Evolutionary conservation across 1,284 basidiomycete genomes (phyloP).

Genomic region (Trichosporon coremiiforme): DNA sequence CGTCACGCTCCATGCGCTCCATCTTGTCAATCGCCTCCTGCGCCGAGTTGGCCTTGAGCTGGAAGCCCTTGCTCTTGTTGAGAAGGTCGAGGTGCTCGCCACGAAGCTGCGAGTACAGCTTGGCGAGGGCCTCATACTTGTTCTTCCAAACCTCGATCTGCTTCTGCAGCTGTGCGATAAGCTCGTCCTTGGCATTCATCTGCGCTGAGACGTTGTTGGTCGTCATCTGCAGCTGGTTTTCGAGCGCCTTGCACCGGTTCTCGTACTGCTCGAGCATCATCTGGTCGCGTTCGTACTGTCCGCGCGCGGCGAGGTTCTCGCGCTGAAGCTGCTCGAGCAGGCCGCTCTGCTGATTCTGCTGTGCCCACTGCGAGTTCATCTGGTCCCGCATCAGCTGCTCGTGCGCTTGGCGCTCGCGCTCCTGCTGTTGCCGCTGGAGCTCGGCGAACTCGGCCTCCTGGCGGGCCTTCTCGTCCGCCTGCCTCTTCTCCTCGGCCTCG

Average conservation of each 20-base stretch:
- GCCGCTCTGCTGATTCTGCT: conserved; percentile 55
- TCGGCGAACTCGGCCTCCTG: conserved; percentile 88
- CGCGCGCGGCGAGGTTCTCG: conserved; percentile 88
- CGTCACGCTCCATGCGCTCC: conserved; percentile 98
- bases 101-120: conserved; percentile 96
- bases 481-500: conserved; percentile 77
- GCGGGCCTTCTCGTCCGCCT: conserved; percentile 74
- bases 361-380: conserved; percentile 63
- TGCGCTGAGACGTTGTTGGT: conserved; percentile 82
- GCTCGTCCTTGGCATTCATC: conserved; percentile 87
- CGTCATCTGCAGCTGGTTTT: conserved; percentile 82
- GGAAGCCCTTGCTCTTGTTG: conserved; percentile 94
- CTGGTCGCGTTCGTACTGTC: conserved; percentile 98
- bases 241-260: conserved; percentile 91
- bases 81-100: conserved; percentile 98
- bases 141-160: conserved; percentile 97
- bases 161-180: conserved; percentile 93
- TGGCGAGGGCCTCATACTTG: conserved; percentile 98
- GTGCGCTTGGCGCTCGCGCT: conserved; percentile 82
- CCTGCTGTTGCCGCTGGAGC: conserved; percentile 63
- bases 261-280: conserved; percentile 98
- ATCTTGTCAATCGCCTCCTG: conserved; percentile 99
- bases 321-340: conserved; percentile 74
- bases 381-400: conserved; percentile 88
- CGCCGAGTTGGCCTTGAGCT: conserved; percentile 96